These are phyloP conservation scores for Pleurotus tuber-regium DNA, from an alignment of 768 basidiomycete species.

Conservation along the genomic window DNA sequence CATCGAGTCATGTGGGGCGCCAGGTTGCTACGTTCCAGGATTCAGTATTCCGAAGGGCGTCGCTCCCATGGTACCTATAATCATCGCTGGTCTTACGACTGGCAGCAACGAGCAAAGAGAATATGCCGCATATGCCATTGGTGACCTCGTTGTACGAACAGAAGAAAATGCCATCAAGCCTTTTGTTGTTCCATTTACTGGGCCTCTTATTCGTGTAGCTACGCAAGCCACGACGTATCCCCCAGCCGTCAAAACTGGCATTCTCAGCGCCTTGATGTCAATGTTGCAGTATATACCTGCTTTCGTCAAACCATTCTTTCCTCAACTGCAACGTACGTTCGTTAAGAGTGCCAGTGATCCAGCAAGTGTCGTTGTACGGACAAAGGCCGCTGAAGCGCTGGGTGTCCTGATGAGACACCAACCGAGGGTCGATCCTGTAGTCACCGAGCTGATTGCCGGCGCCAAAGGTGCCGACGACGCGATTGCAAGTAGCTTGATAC, in stretches of 20 bases:
- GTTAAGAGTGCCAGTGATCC: slow-evolving; percentile 89
- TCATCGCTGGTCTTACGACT: slow-evolving; percentile 89
- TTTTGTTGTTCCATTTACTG: slow-evolving; percentile 93
- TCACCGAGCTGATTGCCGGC: slow-evolving; percentile 78
- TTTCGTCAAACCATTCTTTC: slow-evolving; percentile 98
- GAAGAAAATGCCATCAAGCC: slow-evolving; percentile 85
- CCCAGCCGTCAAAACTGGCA: slow-evolving; percentile 89
- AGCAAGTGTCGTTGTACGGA: slow-evolving; percentile 74
- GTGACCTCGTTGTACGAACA: slow-evolving; percentile 91
- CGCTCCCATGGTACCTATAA: slow-evolving; percentile 78
- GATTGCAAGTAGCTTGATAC: slow-evolving; percentile 71
- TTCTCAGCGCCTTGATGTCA: slow-evolving; percentile 79
- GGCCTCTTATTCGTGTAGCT: slow-evolving; percentile 92
- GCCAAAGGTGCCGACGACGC: slow-evolving; percentile 60
- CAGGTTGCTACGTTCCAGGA: slow-evolving; percentile 77
- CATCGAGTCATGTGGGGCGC: slow-evolving; percentile 81
- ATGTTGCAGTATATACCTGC: slow-evolving; percentile 85
- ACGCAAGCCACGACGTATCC: slow-evolving; percentile 89
- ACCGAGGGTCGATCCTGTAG: slow-evolving; percentile 89
- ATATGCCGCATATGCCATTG: slow-evolving; percentile 93
- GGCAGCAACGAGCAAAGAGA: slow-evolving; percentile 95
- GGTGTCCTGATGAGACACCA: slow-evolving; percentile 90
- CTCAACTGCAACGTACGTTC: slow-evolving; percentile 94
- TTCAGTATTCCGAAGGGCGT: slow-evolving; percentile 85
- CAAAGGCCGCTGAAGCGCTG: slow-evolving; percentile 78